A percentile compares a stretch with the other conserved stretches of the same genome.
phyloP scores from a whole-genome alignment of 2,329 filamentous ascomycete species.

The Fusarium tjaetaba region DNA sequence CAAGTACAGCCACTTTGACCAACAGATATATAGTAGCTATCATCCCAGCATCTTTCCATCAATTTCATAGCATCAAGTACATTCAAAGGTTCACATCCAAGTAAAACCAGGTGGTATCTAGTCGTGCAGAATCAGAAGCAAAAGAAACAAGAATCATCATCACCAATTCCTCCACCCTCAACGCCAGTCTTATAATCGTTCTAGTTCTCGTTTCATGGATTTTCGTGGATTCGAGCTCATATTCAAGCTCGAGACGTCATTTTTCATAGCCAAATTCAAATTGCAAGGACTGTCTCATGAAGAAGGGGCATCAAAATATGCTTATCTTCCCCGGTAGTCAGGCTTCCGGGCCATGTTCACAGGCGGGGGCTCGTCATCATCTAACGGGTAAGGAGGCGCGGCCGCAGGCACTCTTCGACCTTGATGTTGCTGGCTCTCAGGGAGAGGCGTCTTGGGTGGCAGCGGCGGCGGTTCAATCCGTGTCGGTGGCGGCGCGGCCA shows the following conservation, averaged over 20 bases:
- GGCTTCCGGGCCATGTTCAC: slow-evolving; percentile 91
- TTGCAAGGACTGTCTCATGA: not conserved
- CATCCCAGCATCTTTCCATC: not conserved
- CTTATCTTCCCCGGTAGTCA: slow-evolving; percentile 65
- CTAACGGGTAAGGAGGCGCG: slow-evolving; percentile 80
- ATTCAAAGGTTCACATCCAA: slow-evolving; percentile 17
- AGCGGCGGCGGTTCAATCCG: slow-evolving; percentile 73
- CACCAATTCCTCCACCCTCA: slow-evolving; percentile 10
- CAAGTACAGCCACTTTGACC: not conserved
- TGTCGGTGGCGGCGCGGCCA: slow-evolving; percentile 42
- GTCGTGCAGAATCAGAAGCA: slow-evolving; percentile 27
- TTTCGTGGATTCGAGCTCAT: not conserved
- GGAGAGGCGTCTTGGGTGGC: slow-evolving; percentile 81
- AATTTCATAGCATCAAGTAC: slow-evolving; percentile 9
- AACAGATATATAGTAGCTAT: slow-evolving; percentile 2
- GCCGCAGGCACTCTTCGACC: slow-evolving; percentile 48
- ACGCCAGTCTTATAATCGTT: slow-evolving; percentile 23
- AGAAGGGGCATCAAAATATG: not conserved
- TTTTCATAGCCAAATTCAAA: not conserved
- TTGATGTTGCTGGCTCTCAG: slow-evolving; percentile 54
- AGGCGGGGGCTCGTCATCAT: slow-evolving; percentile 81
- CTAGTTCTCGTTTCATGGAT: not conserved
- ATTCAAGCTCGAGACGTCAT: not conserved
- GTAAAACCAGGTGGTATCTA: slow-evolving; percentile 40
- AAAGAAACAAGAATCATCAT: slow-evolving; percentile 11